phyloP scores from a whole-genome alignment of 192 early-diverging fungal species.

The Coemansia sp. region DNA sequence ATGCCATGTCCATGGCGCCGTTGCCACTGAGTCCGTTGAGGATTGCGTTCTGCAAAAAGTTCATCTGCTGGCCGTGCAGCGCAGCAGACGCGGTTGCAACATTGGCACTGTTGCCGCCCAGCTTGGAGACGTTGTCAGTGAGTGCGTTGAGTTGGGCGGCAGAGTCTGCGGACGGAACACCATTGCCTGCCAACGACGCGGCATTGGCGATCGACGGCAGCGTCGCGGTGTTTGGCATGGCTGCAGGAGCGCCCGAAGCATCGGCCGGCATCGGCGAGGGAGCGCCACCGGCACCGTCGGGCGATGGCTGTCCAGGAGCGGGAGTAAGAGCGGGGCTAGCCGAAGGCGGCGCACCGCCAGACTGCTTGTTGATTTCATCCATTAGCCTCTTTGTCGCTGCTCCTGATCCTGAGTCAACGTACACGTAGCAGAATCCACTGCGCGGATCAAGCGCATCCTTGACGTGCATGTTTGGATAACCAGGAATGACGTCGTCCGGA shows the following conservation, averaged over 20 bases:
- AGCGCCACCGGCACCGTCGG: constrained; percentile 3
- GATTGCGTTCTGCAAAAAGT: constrained; percentile 48
- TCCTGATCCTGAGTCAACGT: constrained; percentile 45
- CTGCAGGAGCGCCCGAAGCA: constrained; percentile 4
- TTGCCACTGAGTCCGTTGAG: constrained; percentile 36
- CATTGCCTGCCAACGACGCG: constrained; percentile 36
- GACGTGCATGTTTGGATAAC: constrained; percentile 40
- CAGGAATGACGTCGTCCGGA: constrained; percentile 41
- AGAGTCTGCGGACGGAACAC: constrained; percentile 32
- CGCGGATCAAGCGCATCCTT: constrained; percentile 45
- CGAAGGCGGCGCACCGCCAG: constrained; percentile 10
- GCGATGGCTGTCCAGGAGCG: constrained; percentile 10
- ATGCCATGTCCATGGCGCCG: constrained; percentile 30
- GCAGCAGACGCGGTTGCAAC: constrained; percentile 39
- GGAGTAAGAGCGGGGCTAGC: constrained; percentile 10
- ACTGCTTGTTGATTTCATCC: constrained; percentile 50
- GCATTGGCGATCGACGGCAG: constrained; percentile 13
- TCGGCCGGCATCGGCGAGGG: background rate
- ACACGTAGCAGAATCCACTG: constrained; percentile 43
- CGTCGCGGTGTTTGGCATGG: background rate
- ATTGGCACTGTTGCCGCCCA: constrained; percentile 29
- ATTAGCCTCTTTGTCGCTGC: constrained; percentile 49
- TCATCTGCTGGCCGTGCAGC: constrained; percentile 52
- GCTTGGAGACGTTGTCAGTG: constrained; percentile 39
- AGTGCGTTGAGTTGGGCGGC: constrained; percentile 45